Percentiles rank a stretch among this genome's conserved stretches.
phyloP scores from a whole-genome alignment of 2,329 filamentous ascomycete species.

The Diaporthe helianthi region DNA sequence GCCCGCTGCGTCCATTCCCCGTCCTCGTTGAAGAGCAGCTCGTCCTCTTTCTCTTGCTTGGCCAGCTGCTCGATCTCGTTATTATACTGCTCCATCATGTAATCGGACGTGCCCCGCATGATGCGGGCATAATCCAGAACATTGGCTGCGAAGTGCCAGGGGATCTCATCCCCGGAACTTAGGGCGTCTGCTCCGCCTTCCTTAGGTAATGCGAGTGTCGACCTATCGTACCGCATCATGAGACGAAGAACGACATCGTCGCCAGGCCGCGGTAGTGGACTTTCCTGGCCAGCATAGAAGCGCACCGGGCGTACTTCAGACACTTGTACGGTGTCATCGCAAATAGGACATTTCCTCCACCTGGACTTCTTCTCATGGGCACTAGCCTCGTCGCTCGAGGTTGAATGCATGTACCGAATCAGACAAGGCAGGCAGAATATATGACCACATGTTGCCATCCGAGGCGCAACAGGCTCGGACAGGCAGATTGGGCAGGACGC shows the following conservation, averaged over 20 bases:
- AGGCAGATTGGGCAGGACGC: conserved; percentile 95
- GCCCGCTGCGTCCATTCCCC: conserved; percentile 92
- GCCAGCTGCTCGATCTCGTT: conserved; percentile 77
- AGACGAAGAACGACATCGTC: conserved; percentile 89
- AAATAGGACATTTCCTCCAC: conserved; percentile 97
- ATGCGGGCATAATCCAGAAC: conserved; percentile 93
- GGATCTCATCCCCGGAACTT: conserved; percentile 76
- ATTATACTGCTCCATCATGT: conserved; percentile 84
- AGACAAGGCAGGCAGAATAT: conserved; percentile 95
- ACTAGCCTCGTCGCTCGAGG: conserved; percentile 71
- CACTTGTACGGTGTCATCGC: conserved; percentile 92
- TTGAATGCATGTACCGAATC: conserved; percentile 93
- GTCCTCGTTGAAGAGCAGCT: conserved; percentile 89
- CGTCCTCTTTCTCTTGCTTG: conserved; percentile 84
- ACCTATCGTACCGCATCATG: conserved; percentile 80
- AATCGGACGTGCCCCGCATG: conserved; percentile 91
- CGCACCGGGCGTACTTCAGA: conserved; percentile 87
- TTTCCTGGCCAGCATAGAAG: conserved; percentile 91
- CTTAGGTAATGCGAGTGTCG: conserved; percentile 85
- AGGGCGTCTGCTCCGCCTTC: conserved; percentile 77
- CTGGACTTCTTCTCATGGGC: conserved; percentile 56
- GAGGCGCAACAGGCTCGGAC: conserved; percentile 87
- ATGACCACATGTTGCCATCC: conserved; percentile 97
- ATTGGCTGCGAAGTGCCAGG: conserved; percentile 94
- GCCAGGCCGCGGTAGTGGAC: conserved; percentile 78